Evolutionary conservation across 352 stramenopile species (phyloP), one percentile per base, ranked within the genome.

Genomic region (Halophytophthora batemanensis): DNA sequence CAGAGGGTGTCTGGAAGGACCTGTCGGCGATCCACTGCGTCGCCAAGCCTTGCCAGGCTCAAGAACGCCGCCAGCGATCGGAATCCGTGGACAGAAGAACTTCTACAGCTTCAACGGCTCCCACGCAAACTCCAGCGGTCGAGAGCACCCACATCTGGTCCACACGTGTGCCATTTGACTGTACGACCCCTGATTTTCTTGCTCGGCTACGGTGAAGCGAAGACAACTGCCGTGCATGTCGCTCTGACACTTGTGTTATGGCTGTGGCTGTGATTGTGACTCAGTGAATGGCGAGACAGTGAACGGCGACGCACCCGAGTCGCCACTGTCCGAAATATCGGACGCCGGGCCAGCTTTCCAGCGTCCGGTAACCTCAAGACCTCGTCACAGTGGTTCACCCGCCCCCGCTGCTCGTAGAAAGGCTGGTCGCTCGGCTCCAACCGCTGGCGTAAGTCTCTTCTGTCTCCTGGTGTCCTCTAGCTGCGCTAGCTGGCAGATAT

Each of bases 1-100:
- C 52, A 23, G 53, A 41, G 10, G 54, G 57, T 6, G 60, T 71
- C 34, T 83, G 72, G 72, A 42, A 29, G 38, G 44, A 77, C 29
- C 53, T 80, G 12, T 73, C 69, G 13, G 45, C 63, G 18, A 47
- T 77, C 3, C 53, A 61, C 53, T 71, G 59, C 7, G 50, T 82
- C 42, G n/a, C 41, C 7, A 33, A 17, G 31, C 3, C 19, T 50
- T 29, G 42, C 37, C 10, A 39, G 50, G 18, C 21, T 25, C 51
- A 45, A 4, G 18, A 8, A 34, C 14, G 19, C 12, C 44, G 23
- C 33, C 21, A 40, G 45, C 38, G 47, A 14, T 48, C 53, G 43
- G 40, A 48, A 19, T 6, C 13, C 15, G 39, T 6, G 52, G 25
- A 48, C 46, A 50, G 45, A 57, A 42, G 44, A 49, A 53, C 36